A percentile compares a stretch with the other conserved stretches of the same genome.
Conservation (phyloP, 768 basidiomycete genomes). For the Tylopilus sp. region DNA sequence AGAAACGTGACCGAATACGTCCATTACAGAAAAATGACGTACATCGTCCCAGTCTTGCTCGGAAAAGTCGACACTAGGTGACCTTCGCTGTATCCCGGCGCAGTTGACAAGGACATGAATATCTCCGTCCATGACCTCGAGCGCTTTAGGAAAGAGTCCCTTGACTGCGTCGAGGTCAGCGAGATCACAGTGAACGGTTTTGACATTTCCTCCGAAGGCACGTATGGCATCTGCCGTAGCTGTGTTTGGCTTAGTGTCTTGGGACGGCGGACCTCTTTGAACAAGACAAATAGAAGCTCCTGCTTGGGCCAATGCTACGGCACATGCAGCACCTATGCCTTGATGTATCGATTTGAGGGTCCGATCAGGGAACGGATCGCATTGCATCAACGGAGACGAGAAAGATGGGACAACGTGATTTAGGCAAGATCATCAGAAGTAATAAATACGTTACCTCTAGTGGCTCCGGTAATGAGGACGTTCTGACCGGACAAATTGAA, state of each 20-base stretch:
- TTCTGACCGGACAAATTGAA: constrained; percentile 67
- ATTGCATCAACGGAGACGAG: constrained; percentile 13
- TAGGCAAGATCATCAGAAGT: constrained; percentile 4
- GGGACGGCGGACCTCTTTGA: constrained; percentile 40
- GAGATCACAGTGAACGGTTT: constrained; percentile 57
- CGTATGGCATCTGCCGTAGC: constrained; percentile 36
- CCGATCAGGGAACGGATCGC: constrained; percentile 7
- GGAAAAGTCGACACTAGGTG: constrained; percentile 60
- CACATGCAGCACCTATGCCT: constrained; percentile 57
- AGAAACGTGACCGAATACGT: constrained; percentile 6
- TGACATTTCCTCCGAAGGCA: constrained; percentile 31
- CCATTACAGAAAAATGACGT: constrained; percentile 34
- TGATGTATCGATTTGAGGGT: constrained; percentile 11
- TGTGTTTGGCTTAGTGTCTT: constrained; percentile 31
- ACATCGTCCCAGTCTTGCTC: constrained; percentile 74
- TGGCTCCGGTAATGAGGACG: constrained; percentile 78
- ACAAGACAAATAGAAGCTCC: constrained; percentile 50
- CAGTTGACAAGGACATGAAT: constrained; percentile 71
- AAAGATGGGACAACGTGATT: constrained; percentile 13
- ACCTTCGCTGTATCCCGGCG: constrained; percentile 57
- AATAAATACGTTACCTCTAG: constrained; percentile 54
- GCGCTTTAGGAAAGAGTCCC: constrained; percentile 45
- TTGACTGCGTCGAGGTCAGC: constrained; percentile 47
- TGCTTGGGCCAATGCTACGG: constrained; percentile 51
- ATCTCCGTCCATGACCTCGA: constrained; percentile 45